Evolutionary conservation across 2,329 filamentous ascomycete genomes (phyloP).

Genomic region (Fusarium buxicola): DNA sequence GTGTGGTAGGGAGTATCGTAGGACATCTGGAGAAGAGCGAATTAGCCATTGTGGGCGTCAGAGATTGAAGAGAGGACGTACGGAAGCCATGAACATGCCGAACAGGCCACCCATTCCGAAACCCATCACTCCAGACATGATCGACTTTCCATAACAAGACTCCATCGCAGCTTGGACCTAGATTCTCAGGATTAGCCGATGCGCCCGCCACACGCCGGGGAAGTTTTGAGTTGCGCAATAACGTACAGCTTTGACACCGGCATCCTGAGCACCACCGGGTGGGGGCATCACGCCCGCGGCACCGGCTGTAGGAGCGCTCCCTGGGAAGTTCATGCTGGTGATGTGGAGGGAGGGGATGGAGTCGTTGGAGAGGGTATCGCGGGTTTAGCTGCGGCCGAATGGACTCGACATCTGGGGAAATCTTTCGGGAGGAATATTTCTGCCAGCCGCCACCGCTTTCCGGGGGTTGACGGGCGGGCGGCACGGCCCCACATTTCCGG

Average conservation of each 20-base stretch:
- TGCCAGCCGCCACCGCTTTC: constrained; percentile 55
- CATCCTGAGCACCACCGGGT: constrained; percentile 58
- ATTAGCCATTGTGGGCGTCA: constrained; percentile 25
- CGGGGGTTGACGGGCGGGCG: constrained; percentile 18
- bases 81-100: constrained; percentile 97
- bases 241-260: constrained; percentile 63
- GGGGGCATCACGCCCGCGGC: constrained; percentile 38
- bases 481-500: constrained; percentile 41
- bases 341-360: constrained; percentile 5
- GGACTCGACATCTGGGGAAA: constrained; percentile 31
- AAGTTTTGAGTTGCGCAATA: not conserved
- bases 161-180: constrained; percentile 90
- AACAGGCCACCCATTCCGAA: constrained; percentile 95
- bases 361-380: constrained; percentile 28
- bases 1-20: constrained; percentile 91
- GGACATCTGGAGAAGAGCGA: constrained; percentile 76
- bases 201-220: constrained; percentile 4
- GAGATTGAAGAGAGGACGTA: constrained; percentile 59
- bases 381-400: constrained; percentile 33
- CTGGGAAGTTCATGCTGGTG: constrained; percentile 55
- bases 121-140: constrained; percentile 90
- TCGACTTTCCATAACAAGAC: constrained; percentile 89
- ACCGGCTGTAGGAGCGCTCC: constrained; percentile 44
- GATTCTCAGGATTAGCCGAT: constrained; percentile 13
- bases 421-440: constrained; percentile 52